phyloP scores from a whole-genome alignment of 2,329 filamentous ascomycete genomes.

The Neofusicoccum laricinum region DNA sequence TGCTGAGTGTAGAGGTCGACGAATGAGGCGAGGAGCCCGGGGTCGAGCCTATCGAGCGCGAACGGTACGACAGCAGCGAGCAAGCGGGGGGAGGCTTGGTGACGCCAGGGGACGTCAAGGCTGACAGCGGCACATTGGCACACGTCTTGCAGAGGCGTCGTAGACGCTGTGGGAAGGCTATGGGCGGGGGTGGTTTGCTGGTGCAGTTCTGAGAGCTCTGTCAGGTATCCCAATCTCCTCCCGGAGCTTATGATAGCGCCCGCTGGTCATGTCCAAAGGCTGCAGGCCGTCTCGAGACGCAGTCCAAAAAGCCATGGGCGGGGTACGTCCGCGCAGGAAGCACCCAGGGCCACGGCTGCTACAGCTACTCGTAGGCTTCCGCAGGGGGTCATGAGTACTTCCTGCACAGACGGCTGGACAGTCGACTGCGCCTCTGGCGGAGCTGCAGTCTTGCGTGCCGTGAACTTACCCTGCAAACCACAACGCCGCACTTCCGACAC shows the following conservation, averaged over 20 bases:
- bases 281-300: slow-evolving; percentile 16
- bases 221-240: slow-evolving; percentile 10
- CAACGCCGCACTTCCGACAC: slow-evolving; percentile 72
- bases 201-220: slow-evolving; percentile 70
- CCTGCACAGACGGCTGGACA: not conserved
- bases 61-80: slow-evolving; percentile 17
- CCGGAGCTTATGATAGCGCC: not conserved
- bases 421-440: not conserved
- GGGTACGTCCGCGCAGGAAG: slow-evolving; percentile 9
- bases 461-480: slow-evolving; percentile 74
- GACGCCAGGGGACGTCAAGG: slow-evolving; percentile 37
- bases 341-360: not conserved
- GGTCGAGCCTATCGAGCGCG: not conserved
- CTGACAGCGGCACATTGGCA: slow-evolving; percentile 65
- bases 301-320: not conserved
- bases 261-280: not conserved
- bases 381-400: not conserved
- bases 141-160: slow-evolving; percentile 78
- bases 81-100: slow-evolving; percentile 23
- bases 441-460: not conserved
- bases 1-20: slow-evolving; percentile 26
- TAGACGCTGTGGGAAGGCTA: slow-evolving; percentile 69
- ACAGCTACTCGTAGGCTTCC: no score
- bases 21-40: slow-evolving; percentile 18
- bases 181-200: slow-evolving; percentile 72